Evolutionary conservation across 495 filamentous ascomycete genomes (phyloP).

Genomic region (Aspergillus bridgeri): DNA sequence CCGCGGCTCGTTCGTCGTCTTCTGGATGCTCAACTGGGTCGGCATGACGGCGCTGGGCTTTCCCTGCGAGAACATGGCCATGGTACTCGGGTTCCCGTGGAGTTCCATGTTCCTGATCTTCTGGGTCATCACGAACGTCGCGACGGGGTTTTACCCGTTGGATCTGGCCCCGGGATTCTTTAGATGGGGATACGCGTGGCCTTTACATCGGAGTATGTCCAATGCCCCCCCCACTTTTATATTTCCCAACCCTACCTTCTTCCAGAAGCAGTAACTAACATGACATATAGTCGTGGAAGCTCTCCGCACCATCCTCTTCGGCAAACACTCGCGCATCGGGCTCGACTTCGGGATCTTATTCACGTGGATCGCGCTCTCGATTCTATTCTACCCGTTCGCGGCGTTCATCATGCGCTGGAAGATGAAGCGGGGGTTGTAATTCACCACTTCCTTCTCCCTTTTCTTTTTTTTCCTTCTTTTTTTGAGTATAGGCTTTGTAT

Average conservation of each 20-base stretch:
- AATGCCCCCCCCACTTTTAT: background rate
- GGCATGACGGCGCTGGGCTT: constrained; percentile 68
- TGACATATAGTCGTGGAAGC: constrained; percentile 53
- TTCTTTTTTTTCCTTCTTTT: too few species aligned
- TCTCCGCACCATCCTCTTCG: constrained; percentile 61
- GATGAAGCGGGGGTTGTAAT: constrained; percentile 33
- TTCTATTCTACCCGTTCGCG: constrained; percentile 58
- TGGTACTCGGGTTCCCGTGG: constrained; percentile 65
- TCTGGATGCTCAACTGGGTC: constrained; percentile 73
- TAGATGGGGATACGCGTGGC: constrained; percentile 69
- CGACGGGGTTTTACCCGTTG: constrained; percentile 61
- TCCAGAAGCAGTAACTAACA: constrained; percentile 7
- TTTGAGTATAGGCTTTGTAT: too few species aligned
- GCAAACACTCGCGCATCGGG: constrained; percentile 58
- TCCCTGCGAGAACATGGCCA: constrained; percentile 70
- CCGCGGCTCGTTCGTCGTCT: constrained; percentile 60
- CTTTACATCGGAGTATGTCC: constrained; percentile 58
- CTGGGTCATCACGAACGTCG: constrained; percentile 71
- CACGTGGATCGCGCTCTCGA: constrained; percentile 56
- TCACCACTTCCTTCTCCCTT: background rate
- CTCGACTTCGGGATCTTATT: constrained; percentile 63
- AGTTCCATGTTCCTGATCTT: constrained; percentile 70
- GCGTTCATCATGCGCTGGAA: constrained; percentile 59
- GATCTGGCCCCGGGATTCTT: constrained; percentile 59
- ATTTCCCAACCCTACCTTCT: too few species aligned